Percentiles rank a stretch among this genome's conserved stretches.
These are phyloP conservation scores for Macadamia integrifolia DNA, from an alignment of 164 flowering plant species.

Conservation along the genomic window DNA sequence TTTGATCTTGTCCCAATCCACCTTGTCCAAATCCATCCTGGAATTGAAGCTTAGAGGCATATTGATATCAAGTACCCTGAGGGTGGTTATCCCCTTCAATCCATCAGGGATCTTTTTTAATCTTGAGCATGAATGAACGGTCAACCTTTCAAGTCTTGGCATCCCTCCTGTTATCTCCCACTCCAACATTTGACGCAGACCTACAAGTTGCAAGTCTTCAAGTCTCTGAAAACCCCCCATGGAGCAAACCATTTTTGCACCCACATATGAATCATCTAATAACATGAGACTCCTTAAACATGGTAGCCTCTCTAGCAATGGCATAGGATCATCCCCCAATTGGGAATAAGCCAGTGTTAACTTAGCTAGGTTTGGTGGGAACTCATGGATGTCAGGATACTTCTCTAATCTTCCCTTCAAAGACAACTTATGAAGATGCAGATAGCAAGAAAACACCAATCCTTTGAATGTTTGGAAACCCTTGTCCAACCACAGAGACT, in stretches of 20 bases:
- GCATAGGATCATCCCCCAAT: constrained; percentile 16
- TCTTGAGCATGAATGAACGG: background rate
- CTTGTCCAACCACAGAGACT: background rate
- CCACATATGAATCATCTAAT: background rate
- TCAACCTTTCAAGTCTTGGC: constrained; percentile 14
- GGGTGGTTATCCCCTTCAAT: constrained; percentile 11
- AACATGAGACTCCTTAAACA: constrained; percentile 4
- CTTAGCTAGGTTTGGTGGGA: constrained; percentile 16
- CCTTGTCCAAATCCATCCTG: constrained; percentile 4
- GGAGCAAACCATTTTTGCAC: constrained; percentile 19
- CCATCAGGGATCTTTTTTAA: constrained; percentile 26
- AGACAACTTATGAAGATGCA: constrained; percentile 3
- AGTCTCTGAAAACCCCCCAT: constrained; percentile 25
- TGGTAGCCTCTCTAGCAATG: constrained; percentile 17
- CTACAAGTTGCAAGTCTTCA: background rate
- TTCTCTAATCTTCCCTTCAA: constrained; percentile 12
- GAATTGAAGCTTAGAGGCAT: constrained; percentile 12
- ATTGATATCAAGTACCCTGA: constrained; percentile 13
- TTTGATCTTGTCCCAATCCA: constrained; percentile 10
- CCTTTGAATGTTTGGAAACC: background rate
- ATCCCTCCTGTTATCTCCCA: constrained; percentile 25
- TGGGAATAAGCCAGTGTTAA: background rate
- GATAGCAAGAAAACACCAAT: background rate
- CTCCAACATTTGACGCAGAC: constrained; percentile 4
- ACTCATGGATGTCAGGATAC: constrained; percentile 2